Evolutionary conservation across 2,329 filamentous ascomycete species (phyloP), one percentile per base, ranked within the genome.

Genomic region (Aspergillus versicolor): DNA sequence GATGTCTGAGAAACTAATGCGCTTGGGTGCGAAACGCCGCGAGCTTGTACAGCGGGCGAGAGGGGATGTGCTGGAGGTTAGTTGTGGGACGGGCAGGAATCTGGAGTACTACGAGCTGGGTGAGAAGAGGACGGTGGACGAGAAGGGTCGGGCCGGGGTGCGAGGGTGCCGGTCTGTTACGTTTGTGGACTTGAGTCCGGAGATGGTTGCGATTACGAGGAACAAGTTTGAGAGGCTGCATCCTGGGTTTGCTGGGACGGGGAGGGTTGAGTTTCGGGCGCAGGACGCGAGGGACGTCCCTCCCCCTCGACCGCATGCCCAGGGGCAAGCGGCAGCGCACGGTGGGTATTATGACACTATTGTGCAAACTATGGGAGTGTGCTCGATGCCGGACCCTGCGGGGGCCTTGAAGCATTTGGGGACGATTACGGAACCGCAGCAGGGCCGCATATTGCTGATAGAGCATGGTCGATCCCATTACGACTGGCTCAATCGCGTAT

Each of bases 331-430:
- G 50, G 34, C 34, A n/a, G 34, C 21, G 21, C 21, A 21, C 21
- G 12, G 15, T 15, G 34, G 12, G 2, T 70, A 73, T 43, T 81
- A 74, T 61, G 79, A 81, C 65, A 80, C 77, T 0, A 68, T 82
- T 42, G 65, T 82, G 37, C 76, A 81, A 63, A 81, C 79, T 2
- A 81, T 81, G 78, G 79, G 79, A 2, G 62, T 81, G 5, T 81
- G 79, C 63, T 81, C 78, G 46, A 78, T 75, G 63, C 68, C 74
- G 13, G 71, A 76, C 56, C 78, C 77, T 15, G 73, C 72, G 24
- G 69, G 65, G 2, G 70, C 75, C n/a, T 63, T 80, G n/a, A 67
- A 64, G 9, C 75, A 78, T 67, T 58, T 77, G 32, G 75, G 69
- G 7, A 65, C 65, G 34, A 68, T 79, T 59, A 72, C 72, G 13